Base-by-base conservation (phyloP, 2,329 filamentous ascomycete species). In the Dactylonectria macrodidyma region DNA sequence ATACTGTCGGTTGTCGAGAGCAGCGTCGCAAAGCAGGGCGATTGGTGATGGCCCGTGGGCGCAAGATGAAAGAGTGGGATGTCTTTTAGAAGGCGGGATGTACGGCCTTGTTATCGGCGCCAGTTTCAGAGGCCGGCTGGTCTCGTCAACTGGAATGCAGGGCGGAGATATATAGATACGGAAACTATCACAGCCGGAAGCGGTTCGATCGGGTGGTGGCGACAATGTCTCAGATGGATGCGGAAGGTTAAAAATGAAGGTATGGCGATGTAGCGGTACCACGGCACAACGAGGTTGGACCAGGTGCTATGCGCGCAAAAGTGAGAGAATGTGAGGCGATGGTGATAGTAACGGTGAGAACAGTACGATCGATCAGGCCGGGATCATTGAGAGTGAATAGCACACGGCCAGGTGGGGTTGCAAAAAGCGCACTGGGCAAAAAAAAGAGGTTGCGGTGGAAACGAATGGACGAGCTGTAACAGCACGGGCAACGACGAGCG, bases 381-480 rank as follows among this genome's bases (percentile, higher is more conserved):
- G 64, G 59, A 66, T 66, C 59, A 22, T 46, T 34, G 47, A 48
- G 59, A 19, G 44, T 56, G 50, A 50, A 56, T 38, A 44, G 30
- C 61, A 41, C 61, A 59, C 41, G 58, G 47, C 47, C 47, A 47
- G 41, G 41, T 38, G 44, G 24, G 58, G 60, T 57, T 33, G 59
- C 65, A 62, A 59, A 52, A 69, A 73, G 71, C 71, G 66, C 74
- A 65, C 71, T 71, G 59, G 65, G 66, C 65, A 63, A 54, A 62
- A 47, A 62, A 57, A 57, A 51, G 38, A n/a, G 41, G n/a, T 44
- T 30, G 26, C 26, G n/a, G 38, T 52, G 57, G 62, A 75, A 77
- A 77, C 62, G 75, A 77, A 77, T 72, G 75, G 75, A 77, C 75
- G 68, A 77, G 75, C 72, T 65, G 73, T 69, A 68, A 68, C 59